Conservation (phyloP, 345 rosid genomes). For the Populus tremula region DNA sequence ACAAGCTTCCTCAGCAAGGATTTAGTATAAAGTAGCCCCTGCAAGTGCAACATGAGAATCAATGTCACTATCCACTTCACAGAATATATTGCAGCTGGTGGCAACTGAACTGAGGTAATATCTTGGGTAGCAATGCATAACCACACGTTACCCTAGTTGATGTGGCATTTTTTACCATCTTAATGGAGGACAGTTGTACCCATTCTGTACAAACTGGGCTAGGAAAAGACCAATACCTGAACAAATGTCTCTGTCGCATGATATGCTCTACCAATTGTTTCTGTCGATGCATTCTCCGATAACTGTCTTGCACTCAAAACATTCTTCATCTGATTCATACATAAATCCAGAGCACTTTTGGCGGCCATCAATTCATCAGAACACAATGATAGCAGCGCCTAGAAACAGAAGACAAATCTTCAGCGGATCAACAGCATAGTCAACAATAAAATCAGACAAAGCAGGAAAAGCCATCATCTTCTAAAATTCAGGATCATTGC, state of each 20-base stretch:
- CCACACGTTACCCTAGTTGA: background rate
- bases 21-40: slow-evolving; percentile 87
- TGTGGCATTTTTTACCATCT: slow-evolving; percentile 10
- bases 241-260: slow-evolving; percentile 87
- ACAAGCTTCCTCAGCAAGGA: slow-evolving; percentile 71
- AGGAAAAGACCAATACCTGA: slow-evolving; percentile 51
- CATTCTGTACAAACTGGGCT: background rate
- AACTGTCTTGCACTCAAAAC: slow-evolving; percentile 73
- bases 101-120: background rate
- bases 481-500: slow-evolving; percentile 3
- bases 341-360: slow-evolving; percentile 73
- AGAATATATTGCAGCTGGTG: background rate
- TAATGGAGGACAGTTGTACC: background rate
- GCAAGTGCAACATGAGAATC: slow-evolving; percentile 24
- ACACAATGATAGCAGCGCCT: slow-evolving; percentile 91
- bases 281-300: slow-evolving; percentile 87
- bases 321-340: slow-evolving; percentile 78
- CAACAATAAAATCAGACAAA: slow-evolving; percentile 1
- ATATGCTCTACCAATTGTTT: slow-evolving; percentile 85
- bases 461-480: background rate
- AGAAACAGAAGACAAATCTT: slow-evolving; percentile 28
- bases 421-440: slow-evolving; percentile 11
- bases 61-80: background rate
- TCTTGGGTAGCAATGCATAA: background rate
- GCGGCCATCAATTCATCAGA: slow-evolving; percentile 88